These are phyloP conservation scores for Typha latifolia DNA, from an alignment of 176 grass and related monocot species.

Conservation along the genomic window DNA sequence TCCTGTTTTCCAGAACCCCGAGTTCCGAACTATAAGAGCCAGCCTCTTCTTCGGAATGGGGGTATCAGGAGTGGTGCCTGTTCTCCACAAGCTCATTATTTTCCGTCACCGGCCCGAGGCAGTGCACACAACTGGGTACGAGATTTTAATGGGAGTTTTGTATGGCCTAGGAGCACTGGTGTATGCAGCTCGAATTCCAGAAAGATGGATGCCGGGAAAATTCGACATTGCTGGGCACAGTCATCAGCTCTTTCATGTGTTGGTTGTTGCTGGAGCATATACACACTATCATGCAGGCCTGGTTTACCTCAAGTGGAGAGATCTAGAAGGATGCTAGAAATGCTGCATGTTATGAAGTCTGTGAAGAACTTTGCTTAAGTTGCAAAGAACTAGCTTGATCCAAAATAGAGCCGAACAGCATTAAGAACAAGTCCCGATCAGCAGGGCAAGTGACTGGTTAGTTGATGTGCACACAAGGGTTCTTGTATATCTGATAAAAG, in stretches of 20 bases:
- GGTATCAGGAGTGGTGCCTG: constrained; percentile 65
- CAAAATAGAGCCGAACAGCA: too few relatives aligned
- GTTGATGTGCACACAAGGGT: too few relatives aligned
- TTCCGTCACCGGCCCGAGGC: constrained; percentile 69
- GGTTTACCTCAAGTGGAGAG: constrained; percentile 82
- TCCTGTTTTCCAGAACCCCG: constrained; percentile 67
- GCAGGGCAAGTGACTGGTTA: too few relatives aligned
- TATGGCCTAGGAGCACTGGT: constrained; percentile 73
- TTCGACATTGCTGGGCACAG: constrained; percentile 88
- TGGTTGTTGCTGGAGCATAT: constrained; percentile 78
- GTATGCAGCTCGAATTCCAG: constrained; percentile 71
- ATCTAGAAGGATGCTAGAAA: constrained; percentile 62
- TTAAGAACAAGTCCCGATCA: too few relatives aligned
- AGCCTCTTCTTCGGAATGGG: constrained; percentile 89
- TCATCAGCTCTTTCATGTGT: constrained; percentile 80
- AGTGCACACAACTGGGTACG: constrained; percentile 67
- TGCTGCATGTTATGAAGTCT: not conserved
- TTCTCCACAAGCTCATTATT: constrained; percentile 60
- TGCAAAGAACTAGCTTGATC: not conserved
- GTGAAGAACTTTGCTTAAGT: not conserved
- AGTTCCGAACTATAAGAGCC: constrained; percentile 60
- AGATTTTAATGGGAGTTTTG: constrained; percentile 75
- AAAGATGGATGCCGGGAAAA: constrained; percentile 93
- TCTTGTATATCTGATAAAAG: too few relatives aligned
- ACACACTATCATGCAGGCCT: constrained; percentile 73